Conservation (phyloP, 148 eudicot genomes). For the Vaccinium macrocarpon region DNA sequence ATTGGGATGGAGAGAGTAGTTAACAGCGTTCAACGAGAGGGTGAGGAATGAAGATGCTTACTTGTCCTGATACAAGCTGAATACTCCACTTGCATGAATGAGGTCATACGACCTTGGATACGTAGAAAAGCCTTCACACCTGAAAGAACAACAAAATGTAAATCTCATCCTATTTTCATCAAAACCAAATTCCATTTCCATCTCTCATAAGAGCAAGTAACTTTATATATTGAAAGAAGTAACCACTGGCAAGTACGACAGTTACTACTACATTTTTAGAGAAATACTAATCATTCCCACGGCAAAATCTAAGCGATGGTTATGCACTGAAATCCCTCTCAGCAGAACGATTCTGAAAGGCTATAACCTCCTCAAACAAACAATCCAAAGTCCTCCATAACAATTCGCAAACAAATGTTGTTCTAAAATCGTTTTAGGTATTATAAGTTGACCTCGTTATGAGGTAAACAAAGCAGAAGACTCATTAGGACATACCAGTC, state of each 20-base stretch:
- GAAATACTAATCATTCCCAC: neutral
- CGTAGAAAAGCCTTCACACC: constrained; percentile 94
- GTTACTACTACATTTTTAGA: neutral
- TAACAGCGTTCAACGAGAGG: neutral
- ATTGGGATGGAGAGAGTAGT: neutral
- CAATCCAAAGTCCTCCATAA: neutral
- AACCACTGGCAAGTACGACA: neutral
- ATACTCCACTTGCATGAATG: constrained; percentile 78
- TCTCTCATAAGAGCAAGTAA: neutral
- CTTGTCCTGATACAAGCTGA: constrained; percentile 77
- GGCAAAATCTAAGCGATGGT: neutral
- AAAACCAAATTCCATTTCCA: neutral
- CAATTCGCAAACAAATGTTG: neutral
- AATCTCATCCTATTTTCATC: neutral
- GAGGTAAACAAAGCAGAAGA: neutral
- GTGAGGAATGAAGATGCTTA: constrained; percentile 29
- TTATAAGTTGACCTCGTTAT: neutral
- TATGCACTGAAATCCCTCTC: neutral
- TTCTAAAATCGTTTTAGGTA: no score
- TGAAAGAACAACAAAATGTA: constrained; percentile 19
- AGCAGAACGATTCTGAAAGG: neutral
- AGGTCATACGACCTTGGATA: constrained; percentile 88
- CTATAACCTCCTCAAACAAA: neutral
- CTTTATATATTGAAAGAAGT: neutral
- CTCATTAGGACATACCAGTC: constrained; percentile 26